phyloP scores from a whole-genome alignment of 164 flowering plant genomes.

The Liriodendron chinense region DNA sequence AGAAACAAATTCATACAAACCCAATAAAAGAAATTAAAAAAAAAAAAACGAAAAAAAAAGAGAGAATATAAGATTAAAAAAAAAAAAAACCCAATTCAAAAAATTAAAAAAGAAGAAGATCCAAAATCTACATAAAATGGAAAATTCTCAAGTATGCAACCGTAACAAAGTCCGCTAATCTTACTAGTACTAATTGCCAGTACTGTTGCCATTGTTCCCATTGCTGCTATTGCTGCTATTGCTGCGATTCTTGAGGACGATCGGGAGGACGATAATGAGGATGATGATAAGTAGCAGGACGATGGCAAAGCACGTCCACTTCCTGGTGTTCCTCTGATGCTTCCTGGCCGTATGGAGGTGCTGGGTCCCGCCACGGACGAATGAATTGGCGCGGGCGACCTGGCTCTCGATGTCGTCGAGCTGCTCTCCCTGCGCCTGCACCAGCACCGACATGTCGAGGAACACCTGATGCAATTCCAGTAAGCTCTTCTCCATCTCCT shows the following conservation, averaged over 20 bases:
- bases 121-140: no score
- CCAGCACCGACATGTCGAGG: conserved; percentile 37
- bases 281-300: conserved; percentile 28
- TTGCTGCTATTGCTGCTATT: no score
- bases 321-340: conserved; percentile 37
- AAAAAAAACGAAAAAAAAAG: no score
- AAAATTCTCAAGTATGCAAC: no score
- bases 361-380: conserved; percentile 28
- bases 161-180: no score
- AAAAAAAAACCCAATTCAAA: no score
- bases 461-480: conserved; percentile 38
- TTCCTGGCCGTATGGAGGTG: conserved; percentile 28
- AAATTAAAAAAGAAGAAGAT: no score
- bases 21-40: no score
- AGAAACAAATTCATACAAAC: no score
- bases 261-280: conserved; percentile 27
- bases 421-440: conserved; percentile 34
- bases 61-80: no score
- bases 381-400: conserved; percentile 31
- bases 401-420: conserved; percentile 40
- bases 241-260: not conserved
- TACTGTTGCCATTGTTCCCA: no score
- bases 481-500: conserved; percentile 32
- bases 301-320: conserved; percentile 40
- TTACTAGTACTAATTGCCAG: no score